These are phyloP conservation scores for Xeromyces bisporus DNA, from an alignment of 495 filamentous ascomycete genomes.

Conservation along the genomic window DNA sequence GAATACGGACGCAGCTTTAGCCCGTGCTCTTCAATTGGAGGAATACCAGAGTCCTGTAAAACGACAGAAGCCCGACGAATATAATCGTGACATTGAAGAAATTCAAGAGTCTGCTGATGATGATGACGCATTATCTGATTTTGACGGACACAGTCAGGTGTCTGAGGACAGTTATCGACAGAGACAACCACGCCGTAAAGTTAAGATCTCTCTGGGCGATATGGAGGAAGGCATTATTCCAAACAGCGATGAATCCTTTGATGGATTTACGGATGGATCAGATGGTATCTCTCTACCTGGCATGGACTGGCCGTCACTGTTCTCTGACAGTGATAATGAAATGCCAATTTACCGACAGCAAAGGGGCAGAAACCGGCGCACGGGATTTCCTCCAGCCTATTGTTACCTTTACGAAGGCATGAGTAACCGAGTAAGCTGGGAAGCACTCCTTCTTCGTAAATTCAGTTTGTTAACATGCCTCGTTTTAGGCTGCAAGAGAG, in stretches of 20 bases:
- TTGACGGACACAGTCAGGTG: conserved; percentile 8
- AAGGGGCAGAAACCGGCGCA: too few species aligned
- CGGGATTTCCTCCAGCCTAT: too few species aligned
- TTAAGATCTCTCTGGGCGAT: conserved; percentile 5
- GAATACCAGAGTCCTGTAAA: conserved; percentile 34
- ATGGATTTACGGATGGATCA: not conserved
- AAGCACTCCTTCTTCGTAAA: too few species aligned
- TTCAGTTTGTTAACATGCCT: too few species aligned
- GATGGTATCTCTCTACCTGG: too few species aligned
- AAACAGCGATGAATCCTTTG: conserved; percentile 4
- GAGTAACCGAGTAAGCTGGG: conserved; percentile 18
- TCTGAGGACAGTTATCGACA: conserved; percentile 3
- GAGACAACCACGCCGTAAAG: conserved; percentile 6
- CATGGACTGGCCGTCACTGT: too few species aligned
- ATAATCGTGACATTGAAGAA: conserved; percentile 1
- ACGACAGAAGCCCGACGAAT: conserved; percentile 8
- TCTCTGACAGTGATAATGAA: too few species aligned
- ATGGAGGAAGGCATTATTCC: not conserved
- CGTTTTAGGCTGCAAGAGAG: conserved; percentile 27
- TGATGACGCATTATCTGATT: conserved; percentile 7
- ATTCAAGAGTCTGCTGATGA: conserved; percentile 5
- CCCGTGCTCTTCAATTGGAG: conserved; percentile 41
- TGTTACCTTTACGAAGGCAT: conserved; percentile 6
- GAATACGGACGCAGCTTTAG: conserved; percentile 36
- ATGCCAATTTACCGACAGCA: too few species aligned